Base-by-base conservation (phyloP, 805 yeast genomes). In the Ogataea paraovalis region DNA sequence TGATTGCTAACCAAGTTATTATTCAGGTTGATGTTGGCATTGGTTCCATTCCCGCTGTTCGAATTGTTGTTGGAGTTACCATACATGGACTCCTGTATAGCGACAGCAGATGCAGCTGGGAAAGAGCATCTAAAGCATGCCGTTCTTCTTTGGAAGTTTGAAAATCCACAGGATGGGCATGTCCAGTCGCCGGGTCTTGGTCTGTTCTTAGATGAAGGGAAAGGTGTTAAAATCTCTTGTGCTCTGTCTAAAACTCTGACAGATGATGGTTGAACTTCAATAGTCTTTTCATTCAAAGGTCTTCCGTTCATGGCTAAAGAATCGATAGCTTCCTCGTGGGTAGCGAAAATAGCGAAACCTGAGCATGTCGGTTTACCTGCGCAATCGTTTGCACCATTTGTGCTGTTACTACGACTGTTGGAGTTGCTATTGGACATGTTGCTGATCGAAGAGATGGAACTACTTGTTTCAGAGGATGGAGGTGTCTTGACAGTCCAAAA, bases 131-230 rank as follows among this genome's bases (percentile, higher is more conserved):
- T 75, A 73, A 91, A 89, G 67, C 97, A 91, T 2, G 95, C 95
- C 2, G 95, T 86, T 66, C 97, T 78, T 59, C 97, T 79, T 68
- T 91, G 97, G 69, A 91, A 91, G 66, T 91, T 91, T 21, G 96
- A 87, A 60, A 91, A 91, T 1, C 97, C 96, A 73, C 97, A 91
- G 6, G 91, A 83, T 22, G 96, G 96, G 66, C 97, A 91, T n/a
- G 87, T 87, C 97, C 97, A 91, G 64, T 91, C 97, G 19, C 97
- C 97, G 0, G 97, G 97, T 61, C 97, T 75, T 20, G 96, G 96
- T 58, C 94, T 76, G 66, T 91, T 90, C 51, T 79, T 79, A 55
- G 88, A 85, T 32, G 83, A 78, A 14, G 97, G 96, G 68, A 91
- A 91, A 3, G 95, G 89, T 0, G 87, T 76, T 50, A 91, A 70